phyloP scores from a whole-genome alignment of 805 yeast species.

The Candida silvicultrix region DNA sequence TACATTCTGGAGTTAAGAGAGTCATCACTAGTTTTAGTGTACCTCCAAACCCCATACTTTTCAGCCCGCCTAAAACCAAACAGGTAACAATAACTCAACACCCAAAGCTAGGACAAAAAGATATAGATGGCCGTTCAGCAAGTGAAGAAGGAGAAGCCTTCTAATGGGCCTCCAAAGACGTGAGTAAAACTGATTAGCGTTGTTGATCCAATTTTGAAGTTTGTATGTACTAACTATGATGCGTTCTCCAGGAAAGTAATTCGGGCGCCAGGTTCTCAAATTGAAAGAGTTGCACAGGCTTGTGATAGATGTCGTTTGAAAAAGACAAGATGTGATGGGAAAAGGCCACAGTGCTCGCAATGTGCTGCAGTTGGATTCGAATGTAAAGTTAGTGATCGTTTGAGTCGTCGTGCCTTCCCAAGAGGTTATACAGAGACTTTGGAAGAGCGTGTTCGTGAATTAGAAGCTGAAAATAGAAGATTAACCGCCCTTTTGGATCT shows the following conservation, averaged over 20 bases:
- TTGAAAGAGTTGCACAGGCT: slow-evolving; percentile 79
- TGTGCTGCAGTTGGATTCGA: slow-evolving; percentile 83
- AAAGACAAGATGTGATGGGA: slow-evolving; percentile 75
- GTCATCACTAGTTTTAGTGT: background rate
- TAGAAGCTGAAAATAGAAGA: slow-evolving; percentile 75
- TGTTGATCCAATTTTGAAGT: background rate
- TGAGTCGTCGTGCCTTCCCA: slow-evolving; percentile 84
- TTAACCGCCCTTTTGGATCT: slow-evolving; percentile 56
- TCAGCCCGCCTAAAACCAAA: background rate
- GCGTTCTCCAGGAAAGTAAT: slow-evolving; percentile 38
- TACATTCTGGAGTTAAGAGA: background rate
- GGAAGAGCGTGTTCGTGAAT: slow-evolving; percentile 81
- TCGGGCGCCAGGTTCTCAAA: slow-evolving; percentile 58
- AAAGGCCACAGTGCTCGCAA: slow-evolving; percentile 65
- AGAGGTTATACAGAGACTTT: slow-evolving; percentile 88
- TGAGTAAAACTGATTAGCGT: background rate
- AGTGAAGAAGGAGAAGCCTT: slow-evolving; percentile 1
- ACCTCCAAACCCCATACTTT: slow-evolving; percentile 1
- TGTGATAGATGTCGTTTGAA: slow-evolving; percentile 86
- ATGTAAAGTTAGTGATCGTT: slow-evolving; percentile 80
- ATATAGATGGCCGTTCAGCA: background rate
- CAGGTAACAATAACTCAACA: slow-evolving; percentile 15
- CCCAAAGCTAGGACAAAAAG: slow-evolving; percentile 14
- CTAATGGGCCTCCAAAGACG: slow-evolving; percentile 1
- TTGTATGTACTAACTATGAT: background rate